Evolutionary conservation across 352 stramenopile species (phyloP), one percentile per base, ranked within the genome.

Genomic region (Pythium graminicola): DNA sequence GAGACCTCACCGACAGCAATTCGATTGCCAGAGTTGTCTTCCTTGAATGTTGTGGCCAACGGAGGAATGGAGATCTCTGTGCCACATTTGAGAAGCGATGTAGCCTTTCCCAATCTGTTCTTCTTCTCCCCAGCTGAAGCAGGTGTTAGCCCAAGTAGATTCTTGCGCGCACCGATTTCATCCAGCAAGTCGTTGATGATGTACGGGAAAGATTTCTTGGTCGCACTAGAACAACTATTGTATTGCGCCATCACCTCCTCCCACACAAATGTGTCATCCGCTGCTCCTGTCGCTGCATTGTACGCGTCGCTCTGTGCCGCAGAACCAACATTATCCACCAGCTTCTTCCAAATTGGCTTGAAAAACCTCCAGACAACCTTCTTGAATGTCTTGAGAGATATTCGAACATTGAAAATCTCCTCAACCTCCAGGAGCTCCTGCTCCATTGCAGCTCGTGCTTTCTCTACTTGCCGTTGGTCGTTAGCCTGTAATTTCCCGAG

Each of bases 161-260:
- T 20, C 14, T 67, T 77, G 1, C 69, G 58, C 24, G 60, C 64
- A 9, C 36, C 51, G 16, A 84, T 67, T 51, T 84, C 73, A 41
- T 78, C 69, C n/a, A 81, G 46, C n/a, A 84, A 28, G 24, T 81
- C 69, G 2, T 59, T 54, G 41, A 84, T 69, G 38, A 84, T 77
- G 41, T 72, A 73, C 4, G 59, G 26, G 32, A 84, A 84, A 31
- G 53, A 62, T 26, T 63, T 65, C 16, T 55, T 67, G 4, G 65
- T 58, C 3, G 50, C 46, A 3, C 32, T 19, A 1, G 73, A 44
- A 4, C 69, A 65, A 0, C 41, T 63, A 0, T 58, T 54, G 53
- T 60, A 81, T 17, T 65, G 62, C 2, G 61, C 58, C 48, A 77
- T 60, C 44, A 65, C 79, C 32, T 84, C 73, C 2, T 79, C 58